Base-by-base conservation (phyloP, 495 filamentous ascomycete genomes). In the Chaetomidium leptoderma region DNA sequence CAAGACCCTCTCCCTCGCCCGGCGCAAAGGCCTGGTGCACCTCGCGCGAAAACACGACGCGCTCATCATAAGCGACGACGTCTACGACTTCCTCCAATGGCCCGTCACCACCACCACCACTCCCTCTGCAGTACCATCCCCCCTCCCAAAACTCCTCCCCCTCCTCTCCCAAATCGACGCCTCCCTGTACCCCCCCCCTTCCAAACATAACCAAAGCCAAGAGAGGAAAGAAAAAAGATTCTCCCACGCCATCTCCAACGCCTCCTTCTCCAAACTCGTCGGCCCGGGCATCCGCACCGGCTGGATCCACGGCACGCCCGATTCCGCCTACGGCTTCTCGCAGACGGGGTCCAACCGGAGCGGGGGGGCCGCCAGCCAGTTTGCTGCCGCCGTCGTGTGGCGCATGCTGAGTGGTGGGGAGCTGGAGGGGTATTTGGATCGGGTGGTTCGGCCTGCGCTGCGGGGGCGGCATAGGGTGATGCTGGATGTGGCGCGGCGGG, bases 61-160 rank as follows among this genome's bases (percentile, higher is more conserved):
- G 4, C 72, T 95, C 6, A 70, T 95, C 45, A 78, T 96, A n/a
- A 80, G 79, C 13, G 91, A 96, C 71, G 91, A 96, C 69, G 90
- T 97, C 1, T 97, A 97, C 59, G 92, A 96, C 68, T 84, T 90
- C 57, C 76, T 96, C 0, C 86, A 89, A 66, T 93, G 90, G 83
- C 78, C 81, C 6, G 51, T 61, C 48, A 39, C 50, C 48, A 26
- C 9, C 19, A 57, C 57, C 16, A 49, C 62, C 0, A 14, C 19
- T 39, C 30, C 16, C 16, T 57, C 26, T 30, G 11, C 32, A 40
- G 62, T 29, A 55, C 27, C 9, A 17, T 69, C 29, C 19, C 14
- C 45, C 1, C 39, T 40, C 1, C 35, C 46, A 16, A 53, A 55
- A 4, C 57, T 57, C 0, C 63, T 89, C 3, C 89, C 91, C 3